phyloP scores from a whole-genome alignment of 192 early-diverging fungal genomes.

The Linnemannia schmuckeri region DNA sequence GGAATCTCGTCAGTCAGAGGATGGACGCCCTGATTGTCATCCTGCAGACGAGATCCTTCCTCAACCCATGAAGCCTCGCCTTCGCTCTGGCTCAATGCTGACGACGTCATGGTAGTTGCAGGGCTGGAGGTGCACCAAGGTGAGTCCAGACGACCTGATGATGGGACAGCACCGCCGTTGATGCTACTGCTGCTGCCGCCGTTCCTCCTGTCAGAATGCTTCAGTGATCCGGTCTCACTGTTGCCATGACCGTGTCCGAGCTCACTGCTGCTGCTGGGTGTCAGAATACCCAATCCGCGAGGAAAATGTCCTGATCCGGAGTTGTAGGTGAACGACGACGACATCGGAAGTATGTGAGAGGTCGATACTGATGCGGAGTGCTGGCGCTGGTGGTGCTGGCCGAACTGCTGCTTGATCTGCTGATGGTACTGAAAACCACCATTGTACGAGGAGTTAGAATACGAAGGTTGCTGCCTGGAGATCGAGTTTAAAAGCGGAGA shows the following conservation, averaged over 20 bases:
- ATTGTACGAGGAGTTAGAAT: background rate
- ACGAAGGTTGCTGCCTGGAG: background rate
- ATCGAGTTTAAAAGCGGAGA: background rate
- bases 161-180: background rate
- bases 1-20: background rate
- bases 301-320: background rate
- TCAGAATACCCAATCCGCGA: conserved; percentile 16
- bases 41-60: background rate
- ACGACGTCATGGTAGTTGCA: background rate
- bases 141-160: background rate
- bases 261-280: background rate
- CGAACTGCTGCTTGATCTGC: background rate
- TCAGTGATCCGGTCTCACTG: background rate
- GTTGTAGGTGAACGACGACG: conserved; percentile 9
- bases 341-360: background rate
- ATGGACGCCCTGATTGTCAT: background rate
- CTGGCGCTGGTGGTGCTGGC: conserved; percentile 14
- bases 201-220: background rate
- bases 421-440: background rate
- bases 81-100: background rate
- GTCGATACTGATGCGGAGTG: conserved; percentile 17
- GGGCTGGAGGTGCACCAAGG: background rate
- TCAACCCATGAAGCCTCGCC: background rate
- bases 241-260: background rate
- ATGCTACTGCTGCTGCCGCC: background rate